These are phyloP conservation scores for Nannochloropsis salina DNA, from an alignment of 108 stramenopile genomes.

Conservation along the genomic window DNA sequence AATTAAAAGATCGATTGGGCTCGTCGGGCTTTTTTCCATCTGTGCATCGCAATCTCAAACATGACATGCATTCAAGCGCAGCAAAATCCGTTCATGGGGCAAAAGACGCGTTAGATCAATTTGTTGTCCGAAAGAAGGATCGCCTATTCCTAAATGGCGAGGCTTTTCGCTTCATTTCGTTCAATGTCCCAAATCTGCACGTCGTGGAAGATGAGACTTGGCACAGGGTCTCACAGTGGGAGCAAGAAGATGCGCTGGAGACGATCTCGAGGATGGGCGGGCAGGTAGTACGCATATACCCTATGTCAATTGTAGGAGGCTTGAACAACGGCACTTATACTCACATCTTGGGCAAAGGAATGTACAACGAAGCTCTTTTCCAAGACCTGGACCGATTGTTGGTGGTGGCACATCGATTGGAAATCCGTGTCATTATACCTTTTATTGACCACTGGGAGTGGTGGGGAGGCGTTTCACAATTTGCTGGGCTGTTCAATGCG, in stretches of 20 bases:
- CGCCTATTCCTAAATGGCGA: background rate
- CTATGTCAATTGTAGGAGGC: slow-evolving; percentile 4
- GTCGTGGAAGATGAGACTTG: background rate
- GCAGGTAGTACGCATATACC: slow-evolving; percentile 1
- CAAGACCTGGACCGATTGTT: slow-evolving; percentile 12
- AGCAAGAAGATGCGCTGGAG: slow-evolving; percentile 9
- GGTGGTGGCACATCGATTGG: background rate
- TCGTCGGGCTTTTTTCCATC: no score
- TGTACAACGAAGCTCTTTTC: slow-evolving; percentile 20
- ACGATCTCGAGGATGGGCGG: background rate
- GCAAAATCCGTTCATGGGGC: no score
- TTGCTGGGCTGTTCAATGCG: background rate
- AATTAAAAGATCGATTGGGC: no score
- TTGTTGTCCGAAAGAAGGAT: background rate
- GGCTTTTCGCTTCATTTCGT: slow-evolving; percentile 1
- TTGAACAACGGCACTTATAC: slow-evolving; percentile 5
- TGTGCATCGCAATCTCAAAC: no score
- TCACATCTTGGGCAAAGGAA: background rate
- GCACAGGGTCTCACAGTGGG: background rate
- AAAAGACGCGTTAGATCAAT: background rate
- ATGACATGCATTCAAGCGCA: no score
- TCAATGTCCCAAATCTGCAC: background rate
- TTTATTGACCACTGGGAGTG: slow-evolving; percentile 20
- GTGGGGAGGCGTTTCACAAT: slow-evolving; percentile 13
- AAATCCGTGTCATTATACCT: background rate